Conservation (phyloP, 345 rosid genomes). For the Dovyalis caffra region DNA sequence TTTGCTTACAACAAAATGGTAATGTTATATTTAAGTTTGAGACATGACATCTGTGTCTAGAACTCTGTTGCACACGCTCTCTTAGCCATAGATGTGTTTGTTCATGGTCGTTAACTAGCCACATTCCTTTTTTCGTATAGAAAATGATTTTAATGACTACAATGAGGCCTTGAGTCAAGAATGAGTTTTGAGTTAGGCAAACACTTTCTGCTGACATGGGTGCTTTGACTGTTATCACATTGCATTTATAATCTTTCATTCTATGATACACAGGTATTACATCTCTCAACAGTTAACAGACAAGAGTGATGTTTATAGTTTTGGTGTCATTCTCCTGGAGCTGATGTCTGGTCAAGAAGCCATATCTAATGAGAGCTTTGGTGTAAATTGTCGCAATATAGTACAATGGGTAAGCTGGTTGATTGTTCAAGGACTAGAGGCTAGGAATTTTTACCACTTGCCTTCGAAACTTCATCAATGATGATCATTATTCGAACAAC, state of each 20-base stretch:
- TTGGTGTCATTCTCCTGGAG: conserved; percentile 95
- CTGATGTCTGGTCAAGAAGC: conserved; percentile 96
- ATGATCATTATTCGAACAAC: neutral
- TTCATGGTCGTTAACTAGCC: neutral
- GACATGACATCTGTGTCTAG: neutral
- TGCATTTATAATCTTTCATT: neutral
- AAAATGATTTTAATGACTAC: too few species aligned
- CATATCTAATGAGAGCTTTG: conserved; percentile 88
- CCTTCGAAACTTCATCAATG: neutral
- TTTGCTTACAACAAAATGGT: neutral
- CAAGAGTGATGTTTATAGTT: conserved; percentile 97
- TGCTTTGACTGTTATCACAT: neutral
- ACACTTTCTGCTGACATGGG: neutral
- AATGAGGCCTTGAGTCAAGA: neutral
- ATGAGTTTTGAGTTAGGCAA: neutral
- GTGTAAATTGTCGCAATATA: conserved; percentile 87
- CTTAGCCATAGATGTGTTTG: neutral
- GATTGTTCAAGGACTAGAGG: neutral
- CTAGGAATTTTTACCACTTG: neutral
- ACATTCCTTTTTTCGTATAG: neutral
- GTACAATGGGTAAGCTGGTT: conserved; percentile 85
- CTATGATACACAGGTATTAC: conserved; percentile 62
- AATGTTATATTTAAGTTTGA: neutral
- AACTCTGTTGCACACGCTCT: neutral
- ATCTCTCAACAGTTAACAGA: conserved; percentile 97